These are phyloP conservation scores for Plasmodium reichenowi DNA, from an alignment of 169 alveolate genomes.

Conservation along the genomic window DNA sequence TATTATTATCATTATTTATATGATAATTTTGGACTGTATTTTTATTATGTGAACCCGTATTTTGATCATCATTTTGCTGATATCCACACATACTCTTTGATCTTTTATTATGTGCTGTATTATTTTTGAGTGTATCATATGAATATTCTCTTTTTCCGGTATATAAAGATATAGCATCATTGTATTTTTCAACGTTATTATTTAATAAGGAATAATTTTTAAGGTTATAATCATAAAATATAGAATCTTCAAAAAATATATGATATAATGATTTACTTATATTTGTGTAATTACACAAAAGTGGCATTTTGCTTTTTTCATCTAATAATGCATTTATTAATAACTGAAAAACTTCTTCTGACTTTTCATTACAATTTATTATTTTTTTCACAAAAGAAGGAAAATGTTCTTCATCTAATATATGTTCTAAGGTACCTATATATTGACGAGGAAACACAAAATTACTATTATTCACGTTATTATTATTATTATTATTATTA, in stretches of 20 bases:
- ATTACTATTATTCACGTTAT: slow-evolving; percentile 4
- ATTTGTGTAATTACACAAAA: slow-evolving; percentile 46
- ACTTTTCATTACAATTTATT: slow-evolving; percentile 48
- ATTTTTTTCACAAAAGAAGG: slow-evolving; percentile 26
- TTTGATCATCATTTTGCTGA: too few species aligned
- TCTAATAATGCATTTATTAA: slow-evolving; percentile 21
- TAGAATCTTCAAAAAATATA: slow-evolving; percentile 27
- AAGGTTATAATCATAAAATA: slow-evolving; percentile 5
- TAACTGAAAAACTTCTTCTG: slow-evolving; percentile 50
- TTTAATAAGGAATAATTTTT: not conserved
- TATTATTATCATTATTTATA: not conserved
- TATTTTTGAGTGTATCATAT: too few species aligned
- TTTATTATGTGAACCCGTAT: too few species aligned
- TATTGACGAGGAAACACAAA: too few species aligned
- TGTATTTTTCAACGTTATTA: not conserved
- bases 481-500: not conserved
- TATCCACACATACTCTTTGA: too few species aligned
- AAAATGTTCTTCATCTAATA: slow-evolving; percentile 55
- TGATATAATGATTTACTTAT: slow-evolving; percentile 31
- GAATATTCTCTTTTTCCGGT: slow-evolving; percentile 23
- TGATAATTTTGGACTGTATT: too few species aligned
- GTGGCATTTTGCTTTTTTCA: slow-evolving; percentile 6
- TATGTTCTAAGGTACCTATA: slow-evolving; percentile 25
- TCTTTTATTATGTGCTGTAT: too few species aligned
- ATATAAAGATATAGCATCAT: not conserved